Percentiles rank a stretch among this genome's conserved stretches.
Conservation (phyloP, 1,284 basidiomycete genomes). For the Ganoderma lucidum region DNA sequence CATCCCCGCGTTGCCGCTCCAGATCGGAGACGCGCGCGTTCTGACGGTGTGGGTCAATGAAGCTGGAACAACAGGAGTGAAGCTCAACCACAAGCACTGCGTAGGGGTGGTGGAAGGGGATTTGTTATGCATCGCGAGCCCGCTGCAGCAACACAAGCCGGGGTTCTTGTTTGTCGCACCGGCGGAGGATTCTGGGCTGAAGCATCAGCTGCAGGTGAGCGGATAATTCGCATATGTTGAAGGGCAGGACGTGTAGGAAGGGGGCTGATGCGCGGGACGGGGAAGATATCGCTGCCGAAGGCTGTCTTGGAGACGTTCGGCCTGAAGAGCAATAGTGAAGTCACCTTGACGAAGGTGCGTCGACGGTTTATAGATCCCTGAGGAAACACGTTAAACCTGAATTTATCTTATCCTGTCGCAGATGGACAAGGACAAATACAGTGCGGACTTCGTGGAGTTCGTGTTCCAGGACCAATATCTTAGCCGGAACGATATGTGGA, state of each 20-base stretch:
- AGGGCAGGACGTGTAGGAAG: neutral
- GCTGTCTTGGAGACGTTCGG: constrained; percentile 73
- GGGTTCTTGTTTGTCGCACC: constrained; percentile 73
- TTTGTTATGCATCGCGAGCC: constrained; percentile 62
- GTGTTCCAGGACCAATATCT: constrained; percentile 93
- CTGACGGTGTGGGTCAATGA: constrained; percentile 81
- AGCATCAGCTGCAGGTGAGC: constrained; percentile 71
- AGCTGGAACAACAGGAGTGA: constrained; percentile 57
- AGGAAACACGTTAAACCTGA: neutral
- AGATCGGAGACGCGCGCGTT: constrained; percentile 65
- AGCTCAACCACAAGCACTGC: constrained; percentile 77
- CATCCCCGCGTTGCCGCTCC: constrained; percentile 51
- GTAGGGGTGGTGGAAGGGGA: constrained; percentile 80
- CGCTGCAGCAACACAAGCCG: constrained; percentile 50
- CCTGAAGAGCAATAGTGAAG: constrained; percentile 76
- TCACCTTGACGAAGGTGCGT: constrained; percentile 70
- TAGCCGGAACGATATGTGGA: constrained; percentile 94
- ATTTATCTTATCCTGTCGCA: constrained; percentile 39
- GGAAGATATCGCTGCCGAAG: constrained; percentile 76
- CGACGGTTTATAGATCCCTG: constrained; percentile 1
- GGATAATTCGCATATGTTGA: neutral
- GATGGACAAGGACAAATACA: constrained; percentile 72
- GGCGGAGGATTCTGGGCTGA: constrained; percentile 64
- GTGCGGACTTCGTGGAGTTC: constrained; percentile 87
- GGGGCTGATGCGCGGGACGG: neutral